Evolutionary conservation across 192 early-diverging fungal genomes (phyloP).

Genomic region (Linnemannia hyalina): DNA sequence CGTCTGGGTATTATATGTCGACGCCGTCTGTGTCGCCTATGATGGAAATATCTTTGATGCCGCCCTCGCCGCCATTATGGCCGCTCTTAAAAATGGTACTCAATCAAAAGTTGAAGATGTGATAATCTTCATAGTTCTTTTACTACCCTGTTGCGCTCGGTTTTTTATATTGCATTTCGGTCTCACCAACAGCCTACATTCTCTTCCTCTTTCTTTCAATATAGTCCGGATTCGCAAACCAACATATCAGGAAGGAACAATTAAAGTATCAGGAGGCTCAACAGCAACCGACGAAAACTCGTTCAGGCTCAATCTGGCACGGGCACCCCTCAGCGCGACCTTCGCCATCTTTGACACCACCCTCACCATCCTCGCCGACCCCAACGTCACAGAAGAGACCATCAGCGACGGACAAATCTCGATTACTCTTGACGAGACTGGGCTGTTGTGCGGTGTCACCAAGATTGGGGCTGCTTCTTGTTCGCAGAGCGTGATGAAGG

Average conservation of each 20-base stretch:
- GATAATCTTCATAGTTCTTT: too few relatives aligned
- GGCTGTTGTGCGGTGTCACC: conserved; percentile 64
- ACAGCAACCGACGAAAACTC: conserved; percentile 41
- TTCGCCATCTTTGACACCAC: conserved; percentile 76
- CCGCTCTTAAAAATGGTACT: conserved; percentile 81
- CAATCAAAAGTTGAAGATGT: background rate
- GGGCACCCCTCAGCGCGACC: conserved; percentile 68
- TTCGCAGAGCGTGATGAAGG: conserved; percentile 55
- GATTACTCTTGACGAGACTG: conserved; percentile 70
- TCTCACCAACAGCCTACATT: background rate
- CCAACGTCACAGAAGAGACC: conserved; percentile 77
- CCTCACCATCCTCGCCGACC: conserved; percentile 71
- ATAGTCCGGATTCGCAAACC: conserved; percentile 81
- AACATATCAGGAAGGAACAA: conserved; percentile 72
- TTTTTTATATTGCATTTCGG: background rate
- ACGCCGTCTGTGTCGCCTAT: conserved; percentile 92
- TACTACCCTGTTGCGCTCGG: too few relatives aligned
- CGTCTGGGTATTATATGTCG: conserved; percentile 89
- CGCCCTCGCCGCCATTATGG: conserved; percentile 78
- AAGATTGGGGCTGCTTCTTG: conserved; percentile 71
- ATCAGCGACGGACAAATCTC: conserved; percentile 68
- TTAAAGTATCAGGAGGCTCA: conserved; percentile 71
- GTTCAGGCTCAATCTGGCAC: conserved; percentile 62
- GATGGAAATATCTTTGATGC: conserved; percentile 95
- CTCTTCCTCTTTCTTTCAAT: background rate